phyloP scores from a whole-genome alignment of 805 yeast species.

The Phaffomyces antillensis region DNA sequence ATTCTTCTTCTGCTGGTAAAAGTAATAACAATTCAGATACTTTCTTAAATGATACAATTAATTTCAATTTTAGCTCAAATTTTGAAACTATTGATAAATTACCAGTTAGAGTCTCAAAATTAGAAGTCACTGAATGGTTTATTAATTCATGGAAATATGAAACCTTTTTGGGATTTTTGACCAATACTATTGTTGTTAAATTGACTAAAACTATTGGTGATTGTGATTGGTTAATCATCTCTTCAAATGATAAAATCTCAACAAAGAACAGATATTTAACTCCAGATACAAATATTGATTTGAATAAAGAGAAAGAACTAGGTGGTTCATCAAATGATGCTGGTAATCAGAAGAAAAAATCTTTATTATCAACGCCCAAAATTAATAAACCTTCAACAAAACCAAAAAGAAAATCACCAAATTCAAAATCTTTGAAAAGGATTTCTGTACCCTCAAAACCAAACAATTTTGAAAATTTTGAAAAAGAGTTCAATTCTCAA shows the following conservation, averaged over 20 bases:
- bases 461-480: slow-evolving; percentile 13
- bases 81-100: slow-evolving; percentile 17
- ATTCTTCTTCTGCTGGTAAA: slow-evolving; percentile 9
- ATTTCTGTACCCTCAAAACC: slow-evolving; percentile 20
- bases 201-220: slow-evolving; percentile 31
- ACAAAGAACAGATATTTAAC: slow-evolving; percentile 22
- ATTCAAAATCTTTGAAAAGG: slow-evolving; percentile 12
- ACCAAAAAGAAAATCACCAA: slow-evolving; percentile 3
- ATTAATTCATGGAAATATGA: slow-evolving; percentile 35
- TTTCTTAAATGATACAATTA: slow-evolving; percentile 23
- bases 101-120: slow-evolving; percentile 30
- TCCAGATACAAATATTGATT: slow-evolving; percentile 17
- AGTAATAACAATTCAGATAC: slow-evolving; percentile 15
- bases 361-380: background rate
- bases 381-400: slow-evolving; percentile 2
- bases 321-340: slow-evolving; percentile 1
- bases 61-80: slow-evolving; percentile 23
- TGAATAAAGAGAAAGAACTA: slow-evolving; percentile 10
- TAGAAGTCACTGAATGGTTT: slow-evolving; percentile 32
- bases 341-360: background rate
- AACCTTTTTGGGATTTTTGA: slow-evolving; percentile 28
- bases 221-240: slow-evolving; percentile 32
- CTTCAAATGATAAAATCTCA: slow-evolving; percentile 26
- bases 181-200: slow-evolving; percentile 29
- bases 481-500: slow-evolving; percentile 7